phyloP scores from a whole-genome alignment of 2,329 filamentous ascomycete genomes.

The Cercospora sp. region DNA sequence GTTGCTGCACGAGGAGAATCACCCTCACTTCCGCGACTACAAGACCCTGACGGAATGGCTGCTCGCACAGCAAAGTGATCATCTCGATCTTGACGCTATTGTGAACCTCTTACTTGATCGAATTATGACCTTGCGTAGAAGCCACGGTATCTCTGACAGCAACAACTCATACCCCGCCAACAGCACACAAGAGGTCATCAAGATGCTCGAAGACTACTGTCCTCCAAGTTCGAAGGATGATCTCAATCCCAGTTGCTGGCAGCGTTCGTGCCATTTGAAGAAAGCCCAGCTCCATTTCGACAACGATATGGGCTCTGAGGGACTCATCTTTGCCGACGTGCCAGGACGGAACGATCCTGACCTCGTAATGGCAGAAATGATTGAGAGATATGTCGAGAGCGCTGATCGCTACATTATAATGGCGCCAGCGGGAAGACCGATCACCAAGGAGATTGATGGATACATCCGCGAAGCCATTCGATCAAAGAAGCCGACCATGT shows the following conservation, averaged over 20 bases:
- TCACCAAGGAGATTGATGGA: not conserved
- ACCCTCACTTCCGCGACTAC: too few relatives aligned
- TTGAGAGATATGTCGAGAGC: not conserved
- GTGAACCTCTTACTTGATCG: too few relatives aligned
- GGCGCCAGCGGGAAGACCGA: not conserved
- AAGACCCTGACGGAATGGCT: too few relatives aligned
- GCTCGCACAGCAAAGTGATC: too few relatives aligned
- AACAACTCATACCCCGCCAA: too few relatives aligned
- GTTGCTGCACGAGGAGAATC: too few relatives aligned
- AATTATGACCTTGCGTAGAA: too few relatives aligned
- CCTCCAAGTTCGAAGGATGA: not conserved
- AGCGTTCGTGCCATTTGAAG: slow-evolving; percentile 2
- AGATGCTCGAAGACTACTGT: too few relatives aligned
- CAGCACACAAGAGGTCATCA: too few relatives aligned
- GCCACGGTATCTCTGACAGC: too few relatives aligned
- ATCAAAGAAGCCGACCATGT: not conserved
- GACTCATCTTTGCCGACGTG: slow-evolving; percentile 26
- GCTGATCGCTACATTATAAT: not conserved
- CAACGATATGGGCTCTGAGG: slow-evolving; percentile 23
- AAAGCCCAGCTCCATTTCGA: slow-evolving; percentile 17
- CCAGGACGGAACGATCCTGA: slow-evolving; percentile 21
- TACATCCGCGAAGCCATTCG: not conserved
- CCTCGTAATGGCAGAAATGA: not conserved
- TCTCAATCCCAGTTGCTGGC: slow-evolving; percentile 15
- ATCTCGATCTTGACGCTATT: too few relatives aligned